Evolutionary conservation across 345 rosid genomes (phyloP).

Genomic region (Citrus glauca): DNA sequence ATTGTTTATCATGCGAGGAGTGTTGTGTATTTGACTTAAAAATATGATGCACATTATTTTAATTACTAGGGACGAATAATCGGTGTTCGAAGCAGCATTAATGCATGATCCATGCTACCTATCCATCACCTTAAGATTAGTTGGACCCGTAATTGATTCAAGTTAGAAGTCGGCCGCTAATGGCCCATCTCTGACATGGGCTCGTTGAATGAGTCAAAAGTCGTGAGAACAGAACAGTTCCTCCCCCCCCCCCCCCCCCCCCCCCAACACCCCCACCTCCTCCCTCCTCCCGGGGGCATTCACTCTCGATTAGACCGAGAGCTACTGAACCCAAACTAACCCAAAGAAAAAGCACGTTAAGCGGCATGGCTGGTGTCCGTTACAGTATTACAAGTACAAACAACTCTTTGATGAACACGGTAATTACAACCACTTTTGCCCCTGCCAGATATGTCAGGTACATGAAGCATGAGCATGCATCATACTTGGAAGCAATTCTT

Average conservation of each 20-base stretch:
- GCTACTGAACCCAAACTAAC: neutral
- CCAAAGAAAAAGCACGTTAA: too few relatives aligned
- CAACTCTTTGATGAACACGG: too few relatives aligned
- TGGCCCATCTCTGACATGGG: neutral
- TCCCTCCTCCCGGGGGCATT: rapidly evolving
- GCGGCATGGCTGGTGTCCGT: too few relatives aligned
- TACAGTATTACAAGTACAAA: too few relatives aligned
- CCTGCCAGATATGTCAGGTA: too few relatives aligned
- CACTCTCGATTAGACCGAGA: neutral
- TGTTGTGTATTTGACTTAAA: neutral
- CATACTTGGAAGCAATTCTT: too few relatives aligned
- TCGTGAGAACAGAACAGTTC: neutral
- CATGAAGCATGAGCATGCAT: too few relatives aligned
- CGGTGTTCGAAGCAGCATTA: neutral
- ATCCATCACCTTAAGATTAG: neutral
- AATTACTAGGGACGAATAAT: neutral
- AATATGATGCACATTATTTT: neutral
- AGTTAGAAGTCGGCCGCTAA: neutral
- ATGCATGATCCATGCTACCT: neutral
- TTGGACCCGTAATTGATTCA: neutral
- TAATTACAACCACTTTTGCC: too few relatives aligned
- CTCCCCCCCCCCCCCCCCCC: too few relatives aligned
- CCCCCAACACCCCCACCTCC: rapidly evolving
- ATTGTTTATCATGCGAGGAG: neutral
- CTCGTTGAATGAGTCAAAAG: neutral